Conservation (phyloP, 2,329 filamentous ascomycete genomes). For the Cercospora brassicicola region DNA sequence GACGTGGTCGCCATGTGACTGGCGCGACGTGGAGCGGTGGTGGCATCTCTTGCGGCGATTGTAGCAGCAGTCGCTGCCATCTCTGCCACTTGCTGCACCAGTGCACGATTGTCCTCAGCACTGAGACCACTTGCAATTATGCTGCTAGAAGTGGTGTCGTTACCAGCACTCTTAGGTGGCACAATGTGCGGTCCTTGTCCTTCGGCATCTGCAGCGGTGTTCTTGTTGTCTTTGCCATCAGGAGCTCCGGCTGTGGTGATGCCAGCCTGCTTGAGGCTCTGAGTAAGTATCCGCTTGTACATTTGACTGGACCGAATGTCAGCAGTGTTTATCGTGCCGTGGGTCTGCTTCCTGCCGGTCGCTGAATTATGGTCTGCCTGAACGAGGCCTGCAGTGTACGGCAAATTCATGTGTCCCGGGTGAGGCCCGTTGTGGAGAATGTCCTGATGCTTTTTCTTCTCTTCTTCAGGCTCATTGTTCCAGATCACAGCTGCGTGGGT, state of each 20-base stretch:
- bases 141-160: constrained; percentile 45
- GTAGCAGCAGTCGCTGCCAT: constrained; percentile 89
- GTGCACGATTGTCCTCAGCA: constrained; percentile 74
- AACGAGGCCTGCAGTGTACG: constrained; percentile 25
- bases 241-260: constrained; percentile 57
- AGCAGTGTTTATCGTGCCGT: constrained; percentile 42
- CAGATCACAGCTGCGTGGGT: constrained; percentile 97
- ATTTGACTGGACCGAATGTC: constrained; percentile 85
- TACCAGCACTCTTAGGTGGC: constrained; percentile 63
- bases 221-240: constrained; percentile 25
- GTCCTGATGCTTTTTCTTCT: constrained; percentile 42
- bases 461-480: constrained; percentile 69
- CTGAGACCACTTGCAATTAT: constrained; percentile 65
- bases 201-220: constrained; percentile 28
- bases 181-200: constrained; percentile 68
- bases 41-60: constrained; percentile 77
- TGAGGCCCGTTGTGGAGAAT: constrained; percentile 8
- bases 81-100: constrained; percentile 86
- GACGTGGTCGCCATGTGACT: constrained; percentile 44
- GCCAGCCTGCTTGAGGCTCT: constrained; percentile 82
- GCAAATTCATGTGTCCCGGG: constrained; percentile 23
- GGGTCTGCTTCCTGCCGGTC: constrained; percentile 17
- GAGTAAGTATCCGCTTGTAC: constrained; percentile 89
- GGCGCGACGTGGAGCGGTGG: constrained; percentile 52
- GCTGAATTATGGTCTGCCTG: constrained; percentile 13